Conservation (phyloP, 306 rosid species). For the Medicago lupulina region DNA sequence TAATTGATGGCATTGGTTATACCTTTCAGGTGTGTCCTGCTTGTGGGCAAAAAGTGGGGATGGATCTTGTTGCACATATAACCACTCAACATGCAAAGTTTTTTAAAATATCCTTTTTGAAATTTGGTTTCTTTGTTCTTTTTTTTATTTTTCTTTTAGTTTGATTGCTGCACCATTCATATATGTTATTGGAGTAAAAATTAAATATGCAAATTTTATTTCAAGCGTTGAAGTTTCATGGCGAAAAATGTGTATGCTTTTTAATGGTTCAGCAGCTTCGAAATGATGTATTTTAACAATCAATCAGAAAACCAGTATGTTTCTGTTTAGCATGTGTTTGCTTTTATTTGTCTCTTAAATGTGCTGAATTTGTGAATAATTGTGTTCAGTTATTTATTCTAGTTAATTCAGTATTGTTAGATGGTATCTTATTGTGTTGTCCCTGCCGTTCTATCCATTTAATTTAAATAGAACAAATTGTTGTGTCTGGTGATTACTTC, state of each 20-base stretch:
- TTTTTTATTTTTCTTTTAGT: background rate
- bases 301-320: constrained; percentile 4
- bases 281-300: background rate
- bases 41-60: constrained; percentile 71
- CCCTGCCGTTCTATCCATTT: background rate
- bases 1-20: constrained; percentile 11
- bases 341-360: constrained; percentile 12
- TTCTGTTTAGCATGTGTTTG: constrained; percentile 1
- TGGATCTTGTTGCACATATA: constrained; percentile 75
- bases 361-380: background rate
- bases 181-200: background rate
- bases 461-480: background rate
- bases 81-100: constrained; percentile 81
- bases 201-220: background rate
- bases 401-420: constrained; percentile 26
- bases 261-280: constrained; percentile 8
- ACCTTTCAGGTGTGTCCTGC: constrained; percentile 81
- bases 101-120: constrained; percentile 80
- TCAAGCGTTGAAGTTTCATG: constrained; percentile 3
- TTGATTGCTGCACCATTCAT: constrained; percentile 13
- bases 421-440: constrained; percentile 6
- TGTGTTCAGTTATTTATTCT: background rate
- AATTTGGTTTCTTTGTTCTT: constrained; percentile 25
- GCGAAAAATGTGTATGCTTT: background rate
- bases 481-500: background rate